Conservation (phyloP, 805 yeast genomes). For the Cyberlindnera mycetangii region DNA sequence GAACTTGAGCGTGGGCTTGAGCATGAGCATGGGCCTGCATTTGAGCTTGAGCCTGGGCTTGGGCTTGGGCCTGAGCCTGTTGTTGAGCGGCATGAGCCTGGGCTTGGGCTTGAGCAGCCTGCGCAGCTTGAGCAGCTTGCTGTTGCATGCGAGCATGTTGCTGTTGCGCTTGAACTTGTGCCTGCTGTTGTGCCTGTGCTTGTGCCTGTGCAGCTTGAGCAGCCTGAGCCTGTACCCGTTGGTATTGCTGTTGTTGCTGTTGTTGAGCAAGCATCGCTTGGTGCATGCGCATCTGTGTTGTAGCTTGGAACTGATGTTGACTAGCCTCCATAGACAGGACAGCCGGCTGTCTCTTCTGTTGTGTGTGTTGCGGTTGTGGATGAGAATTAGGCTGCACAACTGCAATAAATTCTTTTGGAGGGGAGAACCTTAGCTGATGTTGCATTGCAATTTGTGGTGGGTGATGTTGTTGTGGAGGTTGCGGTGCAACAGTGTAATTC, state of each 20-base stretch:
- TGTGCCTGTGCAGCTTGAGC: conserved; percentile 9
- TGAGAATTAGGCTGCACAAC: background rate
- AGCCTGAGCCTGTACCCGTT: conserved; percentile 4
- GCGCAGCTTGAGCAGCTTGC: conserved; percentile 6
- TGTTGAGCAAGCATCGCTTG: conserved; percentile 12
- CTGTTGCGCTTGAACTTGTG: conserved; percentile 3
- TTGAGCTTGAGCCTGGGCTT: conserved; percentile 6
- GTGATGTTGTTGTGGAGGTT: conserved; percentile 4
- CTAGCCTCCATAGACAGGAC: conserved; percentile 2
- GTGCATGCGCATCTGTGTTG: conserved; percentile 20
- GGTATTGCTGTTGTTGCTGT: conserved; percentile 12
- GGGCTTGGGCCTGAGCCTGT: conserved; percentile 8
- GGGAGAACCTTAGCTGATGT: conserved; percentile 5
- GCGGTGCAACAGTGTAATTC: conserved; percentile 6
- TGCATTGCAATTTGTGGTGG: conserved; percentile 1
- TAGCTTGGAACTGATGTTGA: conserved; percentile 14
- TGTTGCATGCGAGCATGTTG: conserved; percentile 1
- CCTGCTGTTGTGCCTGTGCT: conserved; percentile 7
- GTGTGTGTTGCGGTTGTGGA: background rate
- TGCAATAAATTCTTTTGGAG: background rate
- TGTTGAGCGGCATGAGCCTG: conserved; percentile 6
- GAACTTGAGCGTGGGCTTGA: conserved; percentile 5
- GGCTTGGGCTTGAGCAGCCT: conserved; percentile 8
- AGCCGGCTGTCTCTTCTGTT: conserved; percentile 10
- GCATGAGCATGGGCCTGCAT: conserved; percentile 4